Evolutionary conservation across 2,329 filamentous ascomycete genomes (phyloP), one percentile per base, ranked within the genome.

Genomic region (Sporothrix brunneoviolacea): DNA sequence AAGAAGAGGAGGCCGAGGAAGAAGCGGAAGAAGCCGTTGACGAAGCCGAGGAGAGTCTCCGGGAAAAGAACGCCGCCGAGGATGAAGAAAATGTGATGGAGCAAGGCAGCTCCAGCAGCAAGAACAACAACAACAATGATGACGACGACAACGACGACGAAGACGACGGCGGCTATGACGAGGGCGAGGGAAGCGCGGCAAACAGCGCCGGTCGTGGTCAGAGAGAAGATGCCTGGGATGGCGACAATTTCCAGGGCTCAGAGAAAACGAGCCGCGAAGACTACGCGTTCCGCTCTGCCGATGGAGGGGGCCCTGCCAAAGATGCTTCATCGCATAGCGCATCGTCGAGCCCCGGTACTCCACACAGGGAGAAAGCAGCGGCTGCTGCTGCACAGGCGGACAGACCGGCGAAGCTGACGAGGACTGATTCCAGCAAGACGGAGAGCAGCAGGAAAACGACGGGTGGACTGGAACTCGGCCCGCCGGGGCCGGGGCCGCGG

Each of bases 1-100:
- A 62, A 54, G 64, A 48, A 8, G 54, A 57, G 24, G 55, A 60
- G 52, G 64, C 61, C 7, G 43, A 51, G 3, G 57, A 59, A 5
- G 56, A 61, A 54, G 65, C 50, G 4, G 51, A 58, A 22, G 55
- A 60, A 53, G 64, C 42, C 16, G 53, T 56, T n/a, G 52, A 49
- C 43, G 54, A 63, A 4, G 64, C 64, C 1, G 52, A 54, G 27
- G 16, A 22, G 2, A 16, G 4, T 2, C 2, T 8, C 32, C 57
- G 70, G 39, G 55, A 59, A 39, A 63, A 62, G 12, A 59, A 61
- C 6, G 12, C 3, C 1, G 19, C 36, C 8, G 41, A 39, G 8
- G 56, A 58, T 9, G 38, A 46, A 15, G 42, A 35, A n/a, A 37
- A 19, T 2, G 33, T 30, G 4, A 36, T 21, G 18, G 6, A 45